Evolutionary conservation across 2,329 filamentous ascomycete species (phyloP).

Genomic region (Ophiostoma fasciatum): DNA sequence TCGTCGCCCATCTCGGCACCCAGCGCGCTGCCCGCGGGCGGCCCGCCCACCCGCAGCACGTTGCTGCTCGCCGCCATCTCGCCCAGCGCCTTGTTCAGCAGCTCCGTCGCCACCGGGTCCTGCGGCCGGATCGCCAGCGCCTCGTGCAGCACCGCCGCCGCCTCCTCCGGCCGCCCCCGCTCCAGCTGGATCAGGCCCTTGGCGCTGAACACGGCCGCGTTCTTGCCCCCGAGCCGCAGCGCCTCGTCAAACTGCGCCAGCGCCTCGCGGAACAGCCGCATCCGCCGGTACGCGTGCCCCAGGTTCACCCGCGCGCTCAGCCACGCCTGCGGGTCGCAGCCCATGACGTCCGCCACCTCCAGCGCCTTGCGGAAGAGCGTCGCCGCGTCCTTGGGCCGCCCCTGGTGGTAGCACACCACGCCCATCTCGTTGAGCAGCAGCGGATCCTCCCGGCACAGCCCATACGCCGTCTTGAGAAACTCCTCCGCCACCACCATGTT

Average conservation of each 20-base stretch:
- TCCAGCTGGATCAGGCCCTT: constrained; percentile 79
- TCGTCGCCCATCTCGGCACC: too few species aligned
- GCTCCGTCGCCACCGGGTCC: constrained; percentile 66
- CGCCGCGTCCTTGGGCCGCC: constrained; percentile 59
- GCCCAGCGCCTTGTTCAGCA: constrained; percentile 56
- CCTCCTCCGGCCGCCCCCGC: constrained; percentile 57
- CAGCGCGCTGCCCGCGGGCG: neutral
- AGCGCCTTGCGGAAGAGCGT: constrained; percentile 67
- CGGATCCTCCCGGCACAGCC: constrained; percentile 70
- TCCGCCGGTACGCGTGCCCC: constrained; percentile 69
- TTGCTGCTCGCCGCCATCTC: constrained; percentile 35
- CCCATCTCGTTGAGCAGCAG: constrained; percentile 91
- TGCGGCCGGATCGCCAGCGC: constrained; percentile 65
- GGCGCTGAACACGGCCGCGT: constrained; percentile 62
- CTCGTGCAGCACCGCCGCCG: constrained; percentile 71
- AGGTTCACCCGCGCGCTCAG: constrained; percentile 76
- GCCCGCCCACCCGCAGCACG: constrained; percentile 8
- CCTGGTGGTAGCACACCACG: constrained; percentile 88
- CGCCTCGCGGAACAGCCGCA: constrained; percentile 53
- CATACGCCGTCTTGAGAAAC: constrained; percentile 81
- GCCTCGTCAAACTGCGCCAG: constrained; percentile 78
- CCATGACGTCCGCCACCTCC: constrained; percentile 61
- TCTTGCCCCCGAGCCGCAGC: constrained; percentile 65
- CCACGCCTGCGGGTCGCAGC: constrained; percentile 70
- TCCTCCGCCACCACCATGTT: constrained; percentile 90